These are phyloP conservation scores for Fusarium sambucinum DNA, from an alignment of 2,329 filamentous ascomycete species.

Conservation along the genomic window DNA sequence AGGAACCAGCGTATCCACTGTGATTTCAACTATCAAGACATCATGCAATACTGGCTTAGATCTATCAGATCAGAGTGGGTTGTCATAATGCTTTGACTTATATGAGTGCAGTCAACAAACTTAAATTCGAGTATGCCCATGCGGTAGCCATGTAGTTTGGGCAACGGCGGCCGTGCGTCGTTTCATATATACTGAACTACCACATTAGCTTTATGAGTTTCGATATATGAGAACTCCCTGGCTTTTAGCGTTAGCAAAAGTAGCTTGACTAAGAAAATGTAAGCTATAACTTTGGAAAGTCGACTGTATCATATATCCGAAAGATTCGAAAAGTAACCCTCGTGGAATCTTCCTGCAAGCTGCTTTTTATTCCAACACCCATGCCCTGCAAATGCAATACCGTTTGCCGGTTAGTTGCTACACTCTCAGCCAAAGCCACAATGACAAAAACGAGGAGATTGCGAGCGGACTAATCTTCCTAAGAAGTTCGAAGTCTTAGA, in stretches of 20 bases:
- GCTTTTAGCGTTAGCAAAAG: not conserved
- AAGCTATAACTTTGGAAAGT: not conserved
- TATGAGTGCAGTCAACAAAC: not conserved
- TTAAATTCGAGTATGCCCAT: not conserved
- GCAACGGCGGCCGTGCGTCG: not conserved
- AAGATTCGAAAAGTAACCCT: too few relatives aligned
- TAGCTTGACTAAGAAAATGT: not conserved
- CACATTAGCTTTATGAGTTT: slow-evolving; percentile 1
- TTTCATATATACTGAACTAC: slow-evolving; percentile 1
- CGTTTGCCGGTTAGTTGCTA: too few relatives aligned
- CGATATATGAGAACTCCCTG: not conserved
- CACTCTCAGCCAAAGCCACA: too few relatives aligned
- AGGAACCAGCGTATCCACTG: not conserved
- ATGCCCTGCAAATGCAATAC: too few relatives aligned
- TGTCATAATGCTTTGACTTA: not conserved
- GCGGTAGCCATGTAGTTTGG: not conserved
- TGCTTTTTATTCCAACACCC: too few relatives aligned
- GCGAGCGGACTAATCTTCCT: too few relatives aligned
- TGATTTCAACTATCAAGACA: not conserved
- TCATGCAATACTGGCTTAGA: not conserved
- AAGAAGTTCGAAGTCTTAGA: not conserved
- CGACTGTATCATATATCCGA: too few relatives aligned
- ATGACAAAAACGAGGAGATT: too few relatives aligned
- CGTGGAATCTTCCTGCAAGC: too few relatives aligned
- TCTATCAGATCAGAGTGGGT: not conserved